Evolutionary conservation across 73 alveolate species (phyloP).

Genomic region (Blepharisma japonicum): DNA sequence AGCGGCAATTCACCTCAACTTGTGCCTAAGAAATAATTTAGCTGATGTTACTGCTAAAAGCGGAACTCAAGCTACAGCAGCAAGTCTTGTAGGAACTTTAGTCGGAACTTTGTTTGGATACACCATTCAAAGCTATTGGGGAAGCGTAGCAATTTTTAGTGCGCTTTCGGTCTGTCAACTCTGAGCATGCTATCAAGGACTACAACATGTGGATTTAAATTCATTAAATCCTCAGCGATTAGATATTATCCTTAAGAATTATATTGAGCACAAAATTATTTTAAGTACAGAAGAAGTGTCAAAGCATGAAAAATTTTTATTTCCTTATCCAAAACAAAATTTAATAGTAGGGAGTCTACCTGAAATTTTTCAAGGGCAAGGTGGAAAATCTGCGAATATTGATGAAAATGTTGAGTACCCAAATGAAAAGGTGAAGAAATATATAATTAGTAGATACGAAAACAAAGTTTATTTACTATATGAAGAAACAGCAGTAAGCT

Average conservation of each 20-base stretch:
- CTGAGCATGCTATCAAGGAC: background rate
- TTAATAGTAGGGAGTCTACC: background rate
- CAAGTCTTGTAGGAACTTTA: slow-evolving; percentile 1
- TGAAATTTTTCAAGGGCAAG: no score
- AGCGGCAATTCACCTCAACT: slow-evolving; percentile 20
- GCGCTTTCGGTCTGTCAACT: background rate
- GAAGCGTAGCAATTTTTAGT: background rate
- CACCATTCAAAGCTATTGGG: background rate
- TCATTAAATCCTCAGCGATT: slow-evolving; percentile 8
- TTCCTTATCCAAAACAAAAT: background rate
- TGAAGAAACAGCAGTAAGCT: background rate
- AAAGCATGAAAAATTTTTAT: background rate
- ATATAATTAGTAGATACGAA: background rate
- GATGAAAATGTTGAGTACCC: slow-evolving; percentile 1
- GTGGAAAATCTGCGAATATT: background rate
- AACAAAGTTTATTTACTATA: background rate
- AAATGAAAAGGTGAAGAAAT: background rate
- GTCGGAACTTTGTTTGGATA: slow-evolving; percentile 17
- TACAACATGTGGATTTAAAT: background rate
- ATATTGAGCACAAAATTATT: background rate
- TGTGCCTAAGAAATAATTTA: background rate
- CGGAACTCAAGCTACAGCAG: slow-evolving; percentile 5
- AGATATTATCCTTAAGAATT: background rate
- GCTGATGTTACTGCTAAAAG: slow-evolving; percentile 28
- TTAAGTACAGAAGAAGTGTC: background rate